Conservation (phyloP, 495 filamentous ascomycete genomes). For the Lasiosphaeria miniovina region DNA sequence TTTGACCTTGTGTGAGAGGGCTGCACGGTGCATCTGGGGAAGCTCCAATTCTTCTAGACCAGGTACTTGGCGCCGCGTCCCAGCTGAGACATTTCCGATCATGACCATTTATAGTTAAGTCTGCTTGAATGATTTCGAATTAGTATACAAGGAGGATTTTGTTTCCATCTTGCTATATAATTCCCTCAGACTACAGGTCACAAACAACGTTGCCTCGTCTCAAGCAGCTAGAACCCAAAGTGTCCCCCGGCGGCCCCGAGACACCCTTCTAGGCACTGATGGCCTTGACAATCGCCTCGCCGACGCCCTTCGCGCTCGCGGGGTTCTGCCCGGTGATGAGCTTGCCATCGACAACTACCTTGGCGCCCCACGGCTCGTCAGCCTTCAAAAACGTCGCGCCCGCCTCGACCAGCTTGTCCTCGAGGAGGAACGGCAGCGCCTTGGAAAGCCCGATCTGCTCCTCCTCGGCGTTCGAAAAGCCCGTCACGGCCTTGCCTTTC, state of each 20-base stretch:
- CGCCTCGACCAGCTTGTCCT: slow-evolving; percentile 52
- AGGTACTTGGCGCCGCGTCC: no score
- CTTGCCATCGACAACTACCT: slow-evolving; percentile 59
- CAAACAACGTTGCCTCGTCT: not conserved
- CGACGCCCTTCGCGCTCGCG: slow-evolving; percentile 58
- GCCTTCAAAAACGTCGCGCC: slow-evolving; percentile 60
- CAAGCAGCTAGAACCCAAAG: not conserved
- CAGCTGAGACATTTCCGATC: no score
- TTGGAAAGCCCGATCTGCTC: slow-evolving; percentile 44
- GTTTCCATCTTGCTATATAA: no score
- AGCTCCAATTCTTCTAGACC: no score
- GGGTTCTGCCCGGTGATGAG: slow-evolving; percentile 79
- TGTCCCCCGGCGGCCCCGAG: not conserved
- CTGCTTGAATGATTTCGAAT: no score
- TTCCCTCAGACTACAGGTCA: no score
- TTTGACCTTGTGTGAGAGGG: no score
- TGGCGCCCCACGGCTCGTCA: slow-evolving; percentile 52
- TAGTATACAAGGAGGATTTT: no score
- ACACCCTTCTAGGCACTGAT: not conserved
- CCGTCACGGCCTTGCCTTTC: slow-evolving; percentile 57
- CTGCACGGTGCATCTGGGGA: no score
- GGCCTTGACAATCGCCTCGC: slow-evolving; percentile 45
- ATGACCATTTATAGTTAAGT: no score
- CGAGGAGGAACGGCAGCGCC: slow-evolving; percentile 62
- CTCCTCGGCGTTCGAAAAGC: slow-evolving; percentile 69